Evolutionary conservation across 306 rosid species (phyloP), one percentile per base, ranked within the genome.

Genomic region (Spatholobus suberectus): DNA sequence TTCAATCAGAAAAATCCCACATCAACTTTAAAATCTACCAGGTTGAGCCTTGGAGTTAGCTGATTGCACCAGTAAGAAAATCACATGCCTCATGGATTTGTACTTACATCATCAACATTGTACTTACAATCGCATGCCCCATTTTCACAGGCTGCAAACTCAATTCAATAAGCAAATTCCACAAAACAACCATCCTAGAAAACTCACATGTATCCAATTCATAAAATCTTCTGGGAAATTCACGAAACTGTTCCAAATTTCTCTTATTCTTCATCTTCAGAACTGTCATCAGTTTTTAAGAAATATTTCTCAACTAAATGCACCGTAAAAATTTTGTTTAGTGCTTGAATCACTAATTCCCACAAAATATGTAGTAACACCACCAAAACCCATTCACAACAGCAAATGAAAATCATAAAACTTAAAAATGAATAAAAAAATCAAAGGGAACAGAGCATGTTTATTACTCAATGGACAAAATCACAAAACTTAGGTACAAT

Each of bases 71-170:
- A 6, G 18, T 6, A 35, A 26, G 47, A 9, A 14, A 8, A 61
- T 32, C 29, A 5, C 41, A 46, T 9, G 46, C 52, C 47, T 73
- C 23, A 6, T 52, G 46, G 78, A n/a, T 21, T 61, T 58, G 29
- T 40, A 69, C 58, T 77, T 38, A 37, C 79, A 54, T 77, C 70
- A 77, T 51, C 70, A 61, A 61, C 14, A 0, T 41, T n/a, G n/a
- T n/a, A n/a, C n/a, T n/a, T n/a, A n/a, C n/a, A n/a, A n/a, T n/a
- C n/a, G n/a, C n/a, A n/a, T n/a, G n/a, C n/a, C n/a, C n/a, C 41
- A 59, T 23, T 62, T 24, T 46, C 76, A 55, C 41, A 70, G 20
- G 18, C 23, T 29, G 73, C 51, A 80, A 34, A 62, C 68, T 23
- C 74, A 23, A 8, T 18, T 81, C 51, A 44, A 71, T 6, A 54